Conservation (phyloP, 78 protist species). For the Monosiga brevicollis region DNA sequence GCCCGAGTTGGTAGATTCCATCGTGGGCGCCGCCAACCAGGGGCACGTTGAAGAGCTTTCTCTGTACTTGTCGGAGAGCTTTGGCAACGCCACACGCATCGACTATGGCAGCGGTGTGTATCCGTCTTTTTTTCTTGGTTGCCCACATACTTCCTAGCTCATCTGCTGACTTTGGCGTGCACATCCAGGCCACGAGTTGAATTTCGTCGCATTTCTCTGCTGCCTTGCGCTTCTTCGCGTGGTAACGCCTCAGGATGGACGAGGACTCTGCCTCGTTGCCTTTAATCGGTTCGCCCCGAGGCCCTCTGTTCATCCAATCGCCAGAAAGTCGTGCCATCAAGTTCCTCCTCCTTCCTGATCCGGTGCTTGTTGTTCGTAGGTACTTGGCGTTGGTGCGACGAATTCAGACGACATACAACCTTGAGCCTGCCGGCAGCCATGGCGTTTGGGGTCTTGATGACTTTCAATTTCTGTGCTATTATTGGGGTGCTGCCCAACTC, state of each 20-base stretch:
- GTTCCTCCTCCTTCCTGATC: no score
- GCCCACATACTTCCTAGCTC: not conserved
- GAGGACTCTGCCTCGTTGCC: slow-evolving; percentile 2
- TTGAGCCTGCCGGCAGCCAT: slow-evolving; percentile 96
- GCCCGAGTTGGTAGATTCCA: no score
- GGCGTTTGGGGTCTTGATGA: slow-evolving; percentile 98
- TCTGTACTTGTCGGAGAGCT: slow-evolving; percentile 54
- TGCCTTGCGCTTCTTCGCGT: slow-evolving; percentile 27
- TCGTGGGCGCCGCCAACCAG: not conserved
- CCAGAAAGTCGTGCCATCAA: not conserved
- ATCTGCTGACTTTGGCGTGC: not conserved
- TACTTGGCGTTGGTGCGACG: slow-evolving; percentile 62
- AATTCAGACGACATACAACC: slow-evolving; percentile 61
- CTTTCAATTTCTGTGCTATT: slow-evolving; percentile 84
- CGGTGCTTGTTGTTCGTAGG: no score
- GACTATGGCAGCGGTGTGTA: slow-evolving; percentile 96
- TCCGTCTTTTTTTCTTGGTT: slow-evolving; percentile 36
- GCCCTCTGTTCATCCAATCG: not conserved
- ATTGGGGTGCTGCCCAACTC: slow-evolving; percentile 88
- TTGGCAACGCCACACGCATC: slow-evolving; percentile 80
- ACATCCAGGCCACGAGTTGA: not conserved
- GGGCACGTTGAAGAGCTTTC: slow-evolving; percentile 49
- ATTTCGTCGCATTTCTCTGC: slow-evolving; percentile 30
- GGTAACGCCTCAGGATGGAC: slow-evolving; percentile 26
- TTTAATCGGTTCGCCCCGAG: not conserved